Base-by-base conservation (phyloP, 805 yeast species). In the Metschnikowia rubicola region DNA sequence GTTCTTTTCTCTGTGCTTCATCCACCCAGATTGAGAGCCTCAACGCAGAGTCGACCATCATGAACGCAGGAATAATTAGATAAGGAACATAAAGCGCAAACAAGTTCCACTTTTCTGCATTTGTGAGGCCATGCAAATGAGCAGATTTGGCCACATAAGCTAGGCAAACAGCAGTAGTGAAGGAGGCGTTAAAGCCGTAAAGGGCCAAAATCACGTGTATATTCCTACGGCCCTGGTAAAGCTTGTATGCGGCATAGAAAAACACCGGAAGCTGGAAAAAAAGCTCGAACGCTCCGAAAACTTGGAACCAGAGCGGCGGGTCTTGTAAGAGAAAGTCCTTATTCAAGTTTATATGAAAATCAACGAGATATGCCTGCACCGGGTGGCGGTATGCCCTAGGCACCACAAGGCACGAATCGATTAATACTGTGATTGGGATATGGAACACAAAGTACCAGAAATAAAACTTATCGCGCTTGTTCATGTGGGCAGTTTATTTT, bases 161-260 rank as follows among this genome's bases (percentile, higher is more conserved):
- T 53, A 86, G 65, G 62, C 97, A 92, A 21, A 83, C 78, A 33
- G 83, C 63, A 0, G 97, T 89, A 5, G 97, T 89, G 43, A 86
- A 69, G 4, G 84, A 70, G 0, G 97, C 98, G 59, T 88, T 89
- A 56, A 86, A 77, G 3, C 92, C 96, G 64, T 94, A 92, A 6
- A 83, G 58, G 11, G 80, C 67, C 54, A 84, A 63, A 60, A 71
- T 73, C 21, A 62, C 53, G 43, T 59, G 48, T 52, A 64, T 52
- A 44, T 62, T 15, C 44, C 38, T 37, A 44, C 39, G 28, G 8
- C 50, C 47, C 26, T 35, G 15, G 41, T 53, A 47, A 40, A 65
- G 54, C 30, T 50, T 46, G 33, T 48, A 56, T 0, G 74, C 72
- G 10, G 76, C 80, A 11, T 67, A 52, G 37, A 80, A 58, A 64